Base-by-base conservation (phyloP, 1,139 yeast genomes). In the Torulaspora globosa region DNA sequence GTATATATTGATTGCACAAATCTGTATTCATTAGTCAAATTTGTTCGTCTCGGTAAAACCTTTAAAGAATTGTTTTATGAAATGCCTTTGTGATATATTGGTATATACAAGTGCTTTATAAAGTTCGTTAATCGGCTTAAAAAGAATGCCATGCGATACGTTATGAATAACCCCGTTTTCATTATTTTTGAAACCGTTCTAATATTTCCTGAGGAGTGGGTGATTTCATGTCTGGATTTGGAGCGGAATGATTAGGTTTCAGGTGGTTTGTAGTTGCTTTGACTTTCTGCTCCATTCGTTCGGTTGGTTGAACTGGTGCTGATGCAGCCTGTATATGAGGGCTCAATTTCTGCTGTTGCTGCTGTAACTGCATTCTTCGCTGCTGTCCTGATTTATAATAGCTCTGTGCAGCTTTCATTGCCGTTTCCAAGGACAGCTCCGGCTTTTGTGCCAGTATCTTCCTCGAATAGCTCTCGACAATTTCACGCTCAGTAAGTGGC, bases 201-300 rank as follows among this genome's bases (percentile, higher is more conserved):
- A 65, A 50, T 48, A 62, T 57, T 53, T 67, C 66, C 48, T 61
- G 59, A 31, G 70, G 61, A 14, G 65, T 59, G 15, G 67, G 67
- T 14, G 67, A 63, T 27, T 53, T 52, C 6, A 57, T 47, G 36
- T 49, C 50, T n/a, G 37, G 26, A 7, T 28, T 41, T 11, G 44
- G 29, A 11, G 46, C 47, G n/a, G 51, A 35, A 21, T 38, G 41
- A 21, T 33, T 38, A 5, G 36, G 24, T 18, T 32, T 39, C 9
- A 43, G 33, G 14, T 40, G 21, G 15, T 36, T 40, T 24, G 35
- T 31, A 14, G 42, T 30, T 16, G 28, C 23, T 12, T 28, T 39
- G 18, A 27, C 12, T 28, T 32, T 44, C 33, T 37, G 35, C 10
- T 41, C 48, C 26, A 27, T 24, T 15, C 21, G 29, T 26, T 36